Evolutionary conservation across 768 basidiomycete genomes (phyloP).

Genomic region (Phlegmacium glaucopus): DNA sequence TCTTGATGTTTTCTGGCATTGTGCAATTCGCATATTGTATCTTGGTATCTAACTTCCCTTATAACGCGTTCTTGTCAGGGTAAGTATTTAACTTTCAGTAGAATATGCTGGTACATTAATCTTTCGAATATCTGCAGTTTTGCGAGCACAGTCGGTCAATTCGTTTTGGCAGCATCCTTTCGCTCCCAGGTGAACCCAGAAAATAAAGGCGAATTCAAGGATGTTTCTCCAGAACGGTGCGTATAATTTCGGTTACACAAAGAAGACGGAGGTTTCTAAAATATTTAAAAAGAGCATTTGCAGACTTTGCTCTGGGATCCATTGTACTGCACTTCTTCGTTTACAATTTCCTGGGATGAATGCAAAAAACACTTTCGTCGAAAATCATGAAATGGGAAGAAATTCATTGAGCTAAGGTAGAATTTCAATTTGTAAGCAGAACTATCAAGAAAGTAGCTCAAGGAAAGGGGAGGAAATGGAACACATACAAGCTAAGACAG

Average conservation of each 20-base stretch:
- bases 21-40: slow-evolving; percentile 91
- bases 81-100: slow-evolving; percentile 35
- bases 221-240: slow-evolving; percentile 91
- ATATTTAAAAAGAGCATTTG: slow-evolving; percentile 75
- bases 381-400: too few species aligned
- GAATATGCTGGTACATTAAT: background rate
- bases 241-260: slow-evolving; percentile 19
- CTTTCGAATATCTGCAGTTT: slow-evolving; percentile 53
- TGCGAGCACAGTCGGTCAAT: slow-evolving; percentile 91
- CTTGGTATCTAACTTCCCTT: slow-evolving; percentile 89
- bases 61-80: slow-evolving; percentile 97
- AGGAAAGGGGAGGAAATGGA: background rate
- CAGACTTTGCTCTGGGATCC: slow-evolving; percentile 93
- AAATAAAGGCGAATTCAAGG: slow-evolving; percentile 80
- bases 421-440: background rate
- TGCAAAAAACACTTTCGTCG: too few species aligned
- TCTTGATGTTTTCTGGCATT: slow-evolving; percentile 88
- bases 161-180: slow-evolving; percentile 90
- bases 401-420: too few species aligned
- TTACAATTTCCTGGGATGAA: slow-evolving; percentile 93
- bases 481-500: background rate
- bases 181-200: slow-evolving; percentile 89
- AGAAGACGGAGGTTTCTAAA: background rate
- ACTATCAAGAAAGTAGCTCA: background rate
- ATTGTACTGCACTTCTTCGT: slow-evolving; percentile 98